Base-by-base conservation (phyloP, 2,329 filamentous ascomycete genomes). In the Zymoseptoria crescenta region DNA sequence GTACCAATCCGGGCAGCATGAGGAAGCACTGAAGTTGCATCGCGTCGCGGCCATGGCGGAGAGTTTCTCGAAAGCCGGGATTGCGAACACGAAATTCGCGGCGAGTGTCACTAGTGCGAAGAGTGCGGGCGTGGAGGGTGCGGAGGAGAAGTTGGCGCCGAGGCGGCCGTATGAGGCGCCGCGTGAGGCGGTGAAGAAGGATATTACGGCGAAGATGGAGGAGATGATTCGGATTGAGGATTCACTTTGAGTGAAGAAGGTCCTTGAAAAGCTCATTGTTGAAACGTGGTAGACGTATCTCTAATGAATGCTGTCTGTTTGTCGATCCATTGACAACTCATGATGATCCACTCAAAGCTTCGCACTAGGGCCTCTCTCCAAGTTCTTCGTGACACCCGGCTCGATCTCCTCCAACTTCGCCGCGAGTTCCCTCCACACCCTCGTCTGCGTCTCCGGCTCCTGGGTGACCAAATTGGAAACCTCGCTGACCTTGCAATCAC, bases 1-100 rank as follows among this genome's bases (percentile, higher is more conserved):
- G 13, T 87, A 81, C 71, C 77, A 75, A 63, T 72, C 75, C 55
- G 84, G 84, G 1, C 80, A 81, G 67, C 69, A 74, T 4, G 72
- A 77, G 1, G 82, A 86, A 65, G 85, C 85, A 1, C 65, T 85
- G 62, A 76, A 73, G 60, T 70, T 87, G 68, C 84, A 87, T 65
- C 74, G 77, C 57, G 78, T 80, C 66, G 81, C 83, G 0, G 83
- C 84, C 1, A 71, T 85, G 55, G 84, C 84, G 0, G 86, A 88
- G 73, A 80, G 80, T 60, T 80, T 82, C 5, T 82, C 81, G 67
- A 87, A 88, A 72, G 76, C 77, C 16, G 85, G 85, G 9, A 86
- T 88, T 66, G 84, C 84, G 9, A 77, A 80, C 4, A 83, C 82
- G 35, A 88, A 88, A 74, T 87, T 84, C 67, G 85, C 83, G 0